These are phyloP conservation scores for Beauveria medogensis DNA, from an alignment of 2,329 filamentous ascomycete species.

Conservation along the genomic window DNA sequence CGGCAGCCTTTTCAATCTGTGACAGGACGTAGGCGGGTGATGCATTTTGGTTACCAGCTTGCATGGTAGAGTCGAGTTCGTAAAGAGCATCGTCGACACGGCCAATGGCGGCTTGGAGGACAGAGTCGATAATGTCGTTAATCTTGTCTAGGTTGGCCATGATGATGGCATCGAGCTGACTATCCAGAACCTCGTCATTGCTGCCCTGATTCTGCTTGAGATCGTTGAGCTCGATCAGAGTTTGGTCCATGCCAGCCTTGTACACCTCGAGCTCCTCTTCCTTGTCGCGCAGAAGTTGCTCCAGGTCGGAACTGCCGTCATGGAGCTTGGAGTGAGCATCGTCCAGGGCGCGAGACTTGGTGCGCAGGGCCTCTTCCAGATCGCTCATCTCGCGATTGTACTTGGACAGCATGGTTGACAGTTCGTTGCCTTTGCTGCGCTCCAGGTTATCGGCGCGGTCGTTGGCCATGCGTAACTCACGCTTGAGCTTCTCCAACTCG, in stretches of 20 bases:
- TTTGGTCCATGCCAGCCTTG: slow-evolving; percentile 96
- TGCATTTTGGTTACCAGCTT: slow-evolving; percentile 96
- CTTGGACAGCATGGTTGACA: slow-evolving; percentile 88
- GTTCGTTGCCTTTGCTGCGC: slow-evolving; percentile 85
- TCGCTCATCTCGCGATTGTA: slow-evolving; percentile 97
- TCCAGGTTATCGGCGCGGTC: slow-evolving; percentile 90
- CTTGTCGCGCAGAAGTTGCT: slow-evolving; percentile 80
- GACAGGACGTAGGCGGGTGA: slow-evolving; percentile 91
- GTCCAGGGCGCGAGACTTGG: slow-evolving; percentile 80
- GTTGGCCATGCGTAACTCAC: slow-evolving; percentile 84
- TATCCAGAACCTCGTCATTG: slow-evolving; percentile 74
- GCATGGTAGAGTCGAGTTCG: slow-evolving; percentile 95
- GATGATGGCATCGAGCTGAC: slow-evolving; percentile 84
- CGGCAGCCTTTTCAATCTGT: slow-evolving; percentile 92
- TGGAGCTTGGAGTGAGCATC: slow-evolving; percentile 70
- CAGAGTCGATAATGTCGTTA: slow-evolving; percentile 95
- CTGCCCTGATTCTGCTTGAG: slow-evolving; percentile 67
- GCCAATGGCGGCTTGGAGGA: slow-evolving; percentile 84
- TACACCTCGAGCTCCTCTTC: slow-evolving; percentile 97
- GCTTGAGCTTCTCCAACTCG: slow-evolving; percentile 87
- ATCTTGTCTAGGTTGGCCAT: slow-evolving; percentile 85
- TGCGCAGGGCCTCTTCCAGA: slow-evolving; percentile 82
- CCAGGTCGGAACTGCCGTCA: slow-evolving; percentile 78
- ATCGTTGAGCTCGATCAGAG: slow-evolving; percentile 85
- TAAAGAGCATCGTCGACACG: slow-evolving; percentile 95